A percentile compares a stretch with the other conserved stretches of the same genome.
Evolutionary conservation across 2,329 filamentous ascomycete species (phyloP).

Genomic region (Aspergillus sclerotialis): DNA sequence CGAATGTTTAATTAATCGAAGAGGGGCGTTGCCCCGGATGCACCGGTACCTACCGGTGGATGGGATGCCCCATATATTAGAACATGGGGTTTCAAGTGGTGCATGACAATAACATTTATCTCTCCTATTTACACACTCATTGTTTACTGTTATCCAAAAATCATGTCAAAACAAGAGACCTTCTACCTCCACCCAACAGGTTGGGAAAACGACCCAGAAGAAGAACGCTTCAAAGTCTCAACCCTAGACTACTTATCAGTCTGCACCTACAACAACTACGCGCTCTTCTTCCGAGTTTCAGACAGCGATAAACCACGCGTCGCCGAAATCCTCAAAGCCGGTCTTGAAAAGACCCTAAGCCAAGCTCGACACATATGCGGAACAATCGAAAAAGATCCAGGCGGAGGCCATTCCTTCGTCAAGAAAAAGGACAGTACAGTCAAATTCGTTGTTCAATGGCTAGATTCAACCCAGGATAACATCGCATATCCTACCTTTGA

Average conservation of each 20-base stretch:
- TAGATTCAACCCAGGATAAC: constrained; percentile 27
- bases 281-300: constrained; percentile 32
- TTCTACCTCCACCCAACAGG: constrained; percentile 26
- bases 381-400: constrained; percentile 33
- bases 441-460: constrained; percentile 30
- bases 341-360: constrained; percentile 31
- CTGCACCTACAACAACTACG: constrained; percentile 33
- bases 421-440: constrained; percentile 30
- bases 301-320: constrained; percentile 23
- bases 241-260: constrained; percentile 30
- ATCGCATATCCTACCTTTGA: constrained; percentile 29
- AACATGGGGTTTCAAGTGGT: too few species aligned
- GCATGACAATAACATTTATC: too few species aligned
- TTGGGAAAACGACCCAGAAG: constrained; percentile 33
- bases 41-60: too few species aligned
- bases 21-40: too few species aligned
- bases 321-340: constrained; percentile 22
- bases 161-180: constrained; percentile 22
- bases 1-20: too few species aligned
- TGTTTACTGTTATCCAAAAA: too few species aligned
- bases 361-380: constrained; percentile 35
- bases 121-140: too few species aligned
- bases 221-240: constrained; percentile 32
- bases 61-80: too few species aligned
- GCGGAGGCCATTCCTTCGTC: constrained; percentile 30